Base-by-base conservation (phyloP, 1,139 yeast species). In the Geotrichum fermentans region DNA sequence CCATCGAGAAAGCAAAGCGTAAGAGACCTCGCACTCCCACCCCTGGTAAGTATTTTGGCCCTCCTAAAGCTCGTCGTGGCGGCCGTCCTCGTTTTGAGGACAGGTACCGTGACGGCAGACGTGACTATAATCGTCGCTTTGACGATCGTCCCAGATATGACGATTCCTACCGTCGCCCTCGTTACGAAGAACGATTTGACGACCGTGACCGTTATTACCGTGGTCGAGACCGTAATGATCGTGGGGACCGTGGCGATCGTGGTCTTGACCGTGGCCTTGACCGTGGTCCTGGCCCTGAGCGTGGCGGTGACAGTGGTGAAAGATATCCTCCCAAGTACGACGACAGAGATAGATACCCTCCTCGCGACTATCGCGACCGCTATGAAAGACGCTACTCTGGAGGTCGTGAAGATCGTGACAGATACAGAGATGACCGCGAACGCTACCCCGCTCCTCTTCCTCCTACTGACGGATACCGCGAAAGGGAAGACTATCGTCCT, bases 31-130 rank as follows among this genome's bases (percentile, higher is more conserved):
- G 70, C 39, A 65, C 71, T 16, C 72, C 72, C 21, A 68, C 72
- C 3, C 72, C 72, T n/a, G 72, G 72, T 38, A 65, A 62, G 55
- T 68, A 68, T 56, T 65, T 61, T 53, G 72, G 72, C 2, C 69
- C 72, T n/a, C 66, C 69, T 36, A 67, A 64, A 58, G 57, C 59
- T 22, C 58, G 61, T 43, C 56, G 61, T 20, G 52, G 56, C 18
- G 56, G 56, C 28, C 53, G 62, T 18, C 49, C 50, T 17, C 51
- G 58, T 30, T 50, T 38, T 39, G 58, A 55, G 24, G 56, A 53
- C 52, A 47, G 57, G 16, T 50, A 50, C 38, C 50, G 57, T 29
- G 51, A 47, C 17, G 50, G 45, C 49, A 40, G 53, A 17, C 40
- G 52, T 16, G 53, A 50, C 29, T 46, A 45, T 39, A 47, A 56